phyloP scores from a whole-genome alignment of 1,284 basidiomycete species.

The Ustilago crameri region DNA sequence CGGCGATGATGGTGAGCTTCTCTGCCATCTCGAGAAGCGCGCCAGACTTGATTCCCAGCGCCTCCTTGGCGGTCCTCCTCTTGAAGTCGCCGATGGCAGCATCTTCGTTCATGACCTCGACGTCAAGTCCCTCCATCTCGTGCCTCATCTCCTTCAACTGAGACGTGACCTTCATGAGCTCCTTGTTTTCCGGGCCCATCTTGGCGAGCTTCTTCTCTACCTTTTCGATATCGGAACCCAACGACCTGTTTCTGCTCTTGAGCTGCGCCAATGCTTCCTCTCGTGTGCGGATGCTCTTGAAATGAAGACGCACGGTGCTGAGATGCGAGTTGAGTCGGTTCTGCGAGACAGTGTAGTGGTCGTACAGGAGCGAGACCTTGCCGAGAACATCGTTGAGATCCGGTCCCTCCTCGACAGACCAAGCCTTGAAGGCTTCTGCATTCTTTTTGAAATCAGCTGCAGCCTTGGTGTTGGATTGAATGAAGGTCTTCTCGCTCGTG shows the following conservation, averaged over 20 bases:
- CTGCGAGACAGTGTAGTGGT: slow-evolving; percentile 78
- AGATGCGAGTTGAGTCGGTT: slow-evolving; percentile 80
- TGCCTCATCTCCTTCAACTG: slow-evolving; percentile 78
- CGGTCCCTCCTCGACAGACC: slow-evolving; percentile 86
- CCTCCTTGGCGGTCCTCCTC: slow-evolving; percentile 76
- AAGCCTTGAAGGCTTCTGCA: slow-evolving; percentile 78
- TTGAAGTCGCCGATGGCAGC: slow-evolving; percentile 86
- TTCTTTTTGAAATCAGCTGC: slow-evolving; percentile 78
- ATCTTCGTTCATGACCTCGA: slow-evolving; percentile 85
- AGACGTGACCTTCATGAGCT: slow-evolving; percentile 80
- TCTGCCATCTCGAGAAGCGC: slow-evolving; percentile 86
- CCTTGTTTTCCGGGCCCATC: slow-evolving; percentile 90
- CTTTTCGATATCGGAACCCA: slow-evolving; percentile 80
- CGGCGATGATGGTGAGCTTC: slow-evolving; percentile 85
- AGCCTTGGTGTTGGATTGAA: slow-evolving; percentile 78
- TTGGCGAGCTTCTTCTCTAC: slow-evolving; percentile 89
- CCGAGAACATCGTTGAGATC: slow-evolving; percentile 83
- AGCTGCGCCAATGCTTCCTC: slow-evolving; percentile 86
- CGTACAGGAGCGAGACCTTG: slow-evolving; percentile 78
- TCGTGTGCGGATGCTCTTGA: slow-evolving; percentile 77
- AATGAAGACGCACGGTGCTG: slow-evolving; percentile 75
- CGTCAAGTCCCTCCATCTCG: slow-evolving; percentile 80
- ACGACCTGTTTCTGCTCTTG: slow-evolving; percentile 76
- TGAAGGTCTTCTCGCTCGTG: slow-evolving; percentile 83
- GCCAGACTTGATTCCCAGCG: slow-evolving; percentile 87